These are phyloP conservation scores for Neurospora africana DNA, from an alignment of 495 filamentous ascomycete species.

Conservation along the genomic window DNA sequence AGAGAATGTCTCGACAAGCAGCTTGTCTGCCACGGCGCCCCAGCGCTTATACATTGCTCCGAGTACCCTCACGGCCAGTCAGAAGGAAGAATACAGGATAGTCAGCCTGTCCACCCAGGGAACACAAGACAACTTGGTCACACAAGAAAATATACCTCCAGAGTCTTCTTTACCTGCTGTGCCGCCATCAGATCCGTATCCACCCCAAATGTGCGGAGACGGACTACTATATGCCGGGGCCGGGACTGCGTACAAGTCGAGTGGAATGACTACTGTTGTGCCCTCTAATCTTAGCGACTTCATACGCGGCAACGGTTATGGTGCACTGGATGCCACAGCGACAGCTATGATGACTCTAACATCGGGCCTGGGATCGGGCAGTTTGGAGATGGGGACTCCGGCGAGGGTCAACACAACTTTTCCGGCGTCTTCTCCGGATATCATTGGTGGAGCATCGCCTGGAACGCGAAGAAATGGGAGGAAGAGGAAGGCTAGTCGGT, in stretches of 20 bases:
- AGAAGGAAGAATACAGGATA: conserved; percentile 16
- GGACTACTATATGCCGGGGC: neutral
- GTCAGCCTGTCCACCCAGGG: conserved; percentile 8
- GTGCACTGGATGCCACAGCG: neutral
- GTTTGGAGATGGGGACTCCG: neutral
- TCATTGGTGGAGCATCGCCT: neutral
- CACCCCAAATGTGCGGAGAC: neutral
- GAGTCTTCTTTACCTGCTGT: neutral
- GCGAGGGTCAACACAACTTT: neutral
- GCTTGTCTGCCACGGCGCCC: conserved; percentile 4
- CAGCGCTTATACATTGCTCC: conserved; percentile 14
- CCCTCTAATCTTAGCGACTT: neutral
- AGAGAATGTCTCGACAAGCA: neutral
- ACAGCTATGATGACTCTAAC: neutral
- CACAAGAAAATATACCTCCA: neutral
- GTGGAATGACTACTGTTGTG: conserved; percentile 15
- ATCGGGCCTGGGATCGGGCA: neutral
- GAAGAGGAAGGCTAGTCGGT: neutral
- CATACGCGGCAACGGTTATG: neutral
- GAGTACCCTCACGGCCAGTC: conserved; percentile 20
- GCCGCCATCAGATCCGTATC: neutral
- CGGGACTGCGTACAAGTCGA: conserved; percentile 14
- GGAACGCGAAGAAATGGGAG: neutral
- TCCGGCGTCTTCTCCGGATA: neutral
- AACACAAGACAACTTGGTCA: neutral